Conservation (phyloP, 345 rosid genomes). For the Lagerstroemia speciosa region DNA sequence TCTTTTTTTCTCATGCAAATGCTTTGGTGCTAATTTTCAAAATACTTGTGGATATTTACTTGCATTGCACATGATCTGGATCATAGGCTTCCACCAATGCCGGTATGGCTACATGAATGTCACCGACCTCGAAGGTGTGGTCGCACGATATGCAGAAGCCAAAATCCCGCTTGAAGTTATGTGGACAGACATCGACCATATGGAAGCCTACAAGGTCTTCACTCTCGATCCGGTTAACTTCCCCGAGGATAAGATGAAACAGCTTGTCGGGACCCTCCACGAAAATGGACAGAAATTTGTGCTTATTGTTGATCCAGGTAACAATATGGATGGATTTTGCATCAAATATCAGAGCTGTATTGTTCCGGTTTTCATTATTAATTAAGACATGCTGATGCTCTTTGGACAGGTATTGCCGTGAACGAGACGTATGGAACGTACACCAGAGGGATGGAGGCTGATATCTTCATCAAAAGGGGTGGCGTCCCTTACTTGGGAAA, state of each 20-base stretch:
- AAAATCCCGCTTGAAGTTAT: constrained; percentile 67
- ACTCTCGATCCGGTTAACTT: constrained; percentile 62
- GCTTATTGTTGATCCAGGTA: constrained; percentile 68
- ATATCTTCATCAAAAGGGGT: constrained; percentile 42
- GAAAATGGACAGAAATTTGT: constrained; percentile 57
- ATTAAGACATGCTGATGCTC: too few species aligned
- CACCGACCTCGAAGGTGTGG: constrained; percentile 44
- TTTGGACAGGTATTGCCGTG: constrained; percentile 42
- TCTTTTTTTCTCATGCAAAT: neutral
- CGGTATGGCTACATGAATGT: constrained; percentile 58
- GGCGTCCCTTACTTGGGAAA: constrained; percentile 52
- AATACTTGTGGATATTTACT: too few species aligned
- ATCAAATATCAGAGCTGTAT: too few species aligned
- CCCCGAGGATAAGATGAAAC: constrained; percentile 37
- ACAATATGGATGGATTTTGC: too few species aligned
- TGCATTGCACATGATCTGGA: neutral
- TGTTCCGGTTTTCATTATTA: too few species aligned
- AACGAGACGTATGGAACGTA: constrained; percentile 38
- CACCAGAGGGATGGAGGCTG: constrained; percentile 56
- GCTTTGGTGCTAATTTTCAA: neutral
- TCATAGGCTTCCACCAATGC: constrained; percentile 67
- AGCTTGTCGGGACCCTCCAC: constrained; percentile 40
- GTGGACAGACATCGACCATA: constrained; percentile 80
- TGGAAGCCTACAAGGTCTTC: constrained; percentile 63
- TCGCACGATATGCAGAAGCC: constrained; percentile 59